phyloP scores from a whole-genome alignment of 352 stramenopile species.

The Phytophthora lateralis region DNA sequence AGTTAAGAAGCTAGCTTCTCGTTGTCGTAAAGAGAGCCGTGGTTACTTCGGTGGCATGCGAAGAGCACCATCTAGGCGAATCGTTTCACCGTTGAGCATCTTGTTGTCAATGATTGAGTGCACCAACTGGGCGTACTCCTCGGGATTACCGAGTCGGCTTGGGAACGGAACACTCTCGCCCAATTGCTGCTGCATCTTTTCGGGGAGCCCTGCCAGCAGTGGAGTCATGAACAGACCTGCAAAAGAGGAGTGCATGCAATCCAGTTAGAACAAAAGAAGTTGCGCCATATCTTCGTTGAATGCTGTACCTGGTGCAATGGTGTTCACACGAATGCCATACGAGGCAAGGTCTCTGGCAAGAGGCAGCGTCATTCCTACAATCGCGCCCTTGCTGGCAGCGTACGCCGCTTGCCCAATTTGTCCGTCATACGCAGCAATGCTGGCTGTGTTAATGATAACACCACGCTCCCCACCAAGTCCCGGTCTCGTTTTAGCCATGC shows the following conservation, averaged over 20 bases:
- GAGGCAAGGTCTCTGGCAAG: constrained; percentile 94
- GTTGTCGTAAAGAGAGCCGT: not conserved
- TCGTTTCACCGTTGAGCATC: constrained; percentile 98
- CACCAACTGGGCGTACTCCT: constrained; percentile 96
- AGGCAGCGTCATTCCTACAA: constrained; percentile 97
- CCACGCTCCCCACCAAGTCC: constrained; percentile 89
- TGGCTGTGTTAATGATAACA: constrained; percentile 99
- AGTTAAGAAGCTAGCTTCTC: constrained; percentile 6
- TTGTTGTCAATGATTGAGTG: constrained; percentile 97
- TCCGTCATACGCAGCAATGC: constrained; percentile 97
- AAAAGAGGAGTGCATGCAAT: not conserved
- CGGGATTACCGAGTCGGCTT: constrained; percentile 92
- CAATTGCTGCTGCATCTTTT: constrained; percentile 94
- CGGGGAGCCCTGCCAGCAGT: constrained; percentile 94
- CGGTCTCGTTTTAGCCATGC: constrained; percentile 82
- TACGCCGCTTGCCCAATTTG: constrained; percentile 98
- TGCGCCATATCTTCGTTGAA: not conserved
- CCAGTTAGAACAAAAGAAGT: not conserved
- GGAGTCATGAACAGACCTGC: constrained; percentile 97
- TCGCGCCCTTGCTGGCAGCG: constrained; percentile 95
- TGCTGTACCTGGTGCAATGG: constrained; percentile 91
- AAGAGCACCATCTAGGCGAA: constrained; percentile 97
- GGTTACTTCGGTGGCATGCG: constrained; percentile 93
- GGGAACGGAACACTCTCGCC: constrained; percentile 96
- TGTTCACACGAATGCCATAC: constrained; percentile 96